Conservation (phyloP, 148 eudicot species). For the Simmondsia chinensis region DNA sequence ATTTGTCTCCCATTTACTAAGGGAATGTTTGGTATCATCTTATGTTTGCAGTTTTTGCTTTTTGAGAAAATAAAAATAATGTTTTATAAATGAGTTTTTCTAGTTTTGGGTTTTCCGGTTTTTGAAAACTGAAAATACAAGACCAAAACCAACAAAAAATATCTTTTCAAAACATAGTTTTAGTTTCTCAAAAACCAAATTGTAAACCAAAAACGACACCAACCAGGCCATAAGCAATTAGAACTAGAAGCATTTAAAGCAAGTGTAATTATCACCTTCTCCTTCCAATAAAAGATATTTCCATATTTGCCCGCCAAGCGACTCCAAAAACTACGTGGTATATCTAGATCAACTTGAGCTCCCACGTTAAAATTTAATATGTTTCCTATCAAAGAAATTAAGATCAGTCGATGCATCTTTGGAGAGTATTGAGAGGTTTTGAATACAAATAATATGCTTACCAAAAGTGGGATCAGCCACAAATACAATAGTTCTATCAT, state of each 20-base stretch:
- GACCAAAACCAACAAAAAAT: neutral
- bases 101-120: too few relatives aligned
- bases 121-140: too few relatives aligned
- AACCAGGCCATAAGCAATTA: neutral
- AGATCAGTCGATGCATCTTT: neutral
- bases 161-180: too few relatives aligned
- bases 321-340: constrained; percentile 94
- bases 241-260: neutral
- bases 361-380: constrained; percentile 90
- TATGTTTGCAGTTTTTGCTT: too few relatives aligned
- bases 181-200: too few relatives aligned
- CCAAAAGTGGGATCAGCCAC: constrained; percentile 98
- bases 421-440: neutral
- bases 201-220: neutral
- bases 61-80: too few relatives aligned
- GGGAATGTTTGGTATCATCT: too few relatives aligned
- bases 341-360: constrained; percentile 61
- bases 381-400: constrained; percentile 43
- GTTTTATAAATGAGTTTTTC: too few relatives aligned
- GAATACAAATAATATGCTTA: constrained; percentile 7
- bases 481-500: constrained; percentile 84
- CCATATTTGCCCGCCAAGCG: constrained; percentile 92
- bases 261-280: constrained; percentile 39
- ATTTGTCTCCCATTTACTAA: too few relatives aligned
- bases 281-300: constrained; percentile 95